These are phyloP conservation scores for Tuber calosporum DNA, from an alignment of 495 filamentous ascomycete species.

Conservation along the genomic window DNA sequence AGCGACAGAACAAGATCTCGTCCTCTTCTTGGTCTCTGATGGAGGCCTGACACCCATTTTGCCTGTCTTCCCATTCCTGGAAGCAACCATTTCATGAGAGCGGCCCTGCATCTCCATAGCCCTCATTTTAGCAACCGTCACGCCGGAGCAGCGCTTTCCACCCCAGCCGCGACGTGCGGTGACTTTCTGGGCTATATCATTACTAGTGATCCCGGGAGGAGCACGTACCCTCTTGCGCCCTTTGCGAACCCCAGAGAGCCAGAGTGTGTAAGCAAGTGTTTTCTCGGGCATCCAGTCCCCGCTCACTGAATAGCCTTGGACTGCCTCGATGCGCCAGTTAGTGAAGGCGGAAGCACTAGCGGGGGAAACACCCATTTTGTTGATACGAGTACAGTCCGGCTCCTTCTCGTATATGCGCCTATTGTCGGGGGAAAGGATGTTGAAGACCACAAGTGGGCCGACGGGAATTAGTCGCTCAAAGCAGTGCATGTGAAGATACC, in stretches of 20 bases:
- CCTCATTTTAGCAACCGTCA: conserved; percentile 12
- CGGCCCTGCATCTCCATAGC: conserved; percentile 14
- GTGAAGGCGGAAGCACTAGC: conserved; percentile 17
- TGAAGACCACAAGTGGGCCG: conserved; percentile 13
- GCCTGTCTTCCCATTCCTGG: conserved; percentile 17
- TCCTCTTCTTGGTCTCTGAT: neutral
- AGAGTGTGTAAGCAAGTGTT: conserved; percentile 11
- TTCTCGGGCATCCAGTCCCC: neutral
- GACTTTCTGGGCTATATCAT: conserved; percentile 4
- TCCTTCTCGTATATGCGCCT: conserved; percentile 6
- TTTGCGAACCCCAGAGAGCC: conserved; percentile 16
- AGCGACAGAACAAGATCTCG: neutral
- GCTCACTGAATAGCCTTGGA: neutral
- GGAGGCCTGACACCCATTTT: conserved; percentile 21
- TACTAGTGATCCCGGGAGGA: conserved; percentile 13
- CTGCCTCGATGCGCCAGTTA: conserved; percentile 8
- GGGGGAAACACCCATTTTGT: conserved; percentile 21
- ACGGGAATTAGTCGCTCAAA: conserved; percentile 31
- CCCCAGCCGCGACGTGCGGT: conserved; percentile 15
- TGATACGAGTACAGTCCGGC: conserved; percentile 9
- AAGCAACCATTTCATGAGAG: conserved; percentile 23
- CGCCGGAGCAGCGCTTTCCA: conserved; percentile 15
- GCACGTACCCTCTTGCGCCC: conserved; percentile 15
- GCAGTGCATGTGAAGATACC: conserved; percentile 35
- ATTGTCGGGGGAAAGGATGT: conserved; percentile 24